A percentile compares a stretch with the other conserved stretches of the same genome.
phyloP scores from a whole-genome alignment of 768 basidiomycete species.

The Mycena maculata region DNA sequence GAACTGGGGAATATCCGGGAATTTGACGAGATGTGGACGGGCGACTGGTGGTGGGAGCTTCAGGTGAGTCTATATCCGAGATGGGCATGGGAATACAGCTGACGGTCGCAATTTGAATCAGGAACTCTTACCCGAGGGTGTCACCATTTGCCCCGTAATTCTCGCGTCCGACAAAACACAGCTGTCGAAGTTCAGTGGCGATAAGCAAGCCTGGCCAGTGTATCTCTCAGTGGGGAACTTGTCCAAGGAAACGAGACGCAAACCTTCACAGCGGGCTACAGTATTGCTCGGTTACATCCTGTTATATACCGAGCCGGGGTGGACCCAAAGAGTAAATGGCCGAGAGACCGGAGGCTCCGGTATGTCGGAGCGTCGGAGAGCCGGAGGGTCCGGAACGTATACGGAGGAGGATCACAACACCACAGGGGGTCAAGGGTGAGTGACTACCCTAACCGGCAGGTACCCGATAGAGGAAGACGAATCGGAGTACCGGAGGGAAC shows the following conservation, averaged over 20 bases:
- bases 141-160: constrained; percentile 45
- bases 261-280: constrained; percentile 40
- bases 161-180: constrained; percentile 50
- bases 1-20: constrained; percentile 8
- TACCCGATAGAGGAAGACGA: too few relatives aligned
- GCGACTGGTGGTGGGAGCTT: constrained; percentile 47
- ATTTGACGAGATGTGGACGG: constrained; percentile 44
- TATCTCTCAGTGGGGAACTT: constrained; percentile 51
- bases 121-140: constrained; percentile 25
- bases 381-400: too few relatives aligned
- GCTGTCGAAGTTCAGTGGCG: constrained; percentile 43
- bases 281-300: constrained; percentile 49
- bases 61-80: constrained; percentile 39
- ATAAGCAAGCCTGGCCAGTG: constrained; percentile 50
- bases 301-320: too few relatives aligned
- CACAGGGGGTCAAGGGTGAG: too few relatives aligned
- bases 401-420: too few relatives aligned
- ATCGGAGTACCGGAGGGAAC: too few relatives aligned
- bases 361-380: too few relatives aligned
- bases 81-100: too few relatives aligned
- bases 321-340: too few relatives aligned
- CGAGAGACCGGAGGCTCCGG: too few relatives aligned
- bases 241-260: constrained; percentile 37
- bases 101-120: constrained; percentile 17
- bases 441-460: too few relatives aligned